phyloP scores from a whole-genome alignment of 2,329 filamentous ascomycete species.

The Nemania diffusa region DNA sequence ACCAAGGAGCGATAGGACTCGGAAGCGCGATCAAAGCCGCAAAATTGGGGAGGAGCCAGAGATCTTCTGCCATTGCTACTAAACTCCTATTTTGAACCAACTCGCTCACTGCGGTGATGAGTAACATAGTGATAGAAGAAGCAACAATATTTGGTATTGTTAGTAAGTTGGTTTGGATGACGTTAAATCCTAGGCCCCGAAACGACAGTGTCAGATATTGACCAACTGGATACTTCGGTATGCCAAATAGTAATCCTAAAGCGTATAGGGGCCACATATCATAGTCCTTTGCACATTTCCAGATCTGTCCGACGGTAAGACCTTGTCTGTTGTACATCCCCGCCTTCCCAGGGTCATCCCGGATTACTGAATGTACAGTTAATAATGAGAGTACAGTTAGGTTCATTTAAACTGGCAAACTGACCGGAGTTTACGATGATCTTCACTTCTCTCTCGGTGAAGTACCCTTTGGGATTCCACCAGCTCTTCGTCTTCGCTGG shows the following conservation, averaged over 20 bases:
- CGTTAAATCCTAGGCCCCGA: conserved; percentile 46
- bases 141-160: conserved; percentile 60
- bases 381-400: conserved; percentile 11
- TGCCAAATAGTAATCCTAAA: conserved; percentile 52
- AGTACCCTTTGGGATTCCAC: conserved; percentile 69
- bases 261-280: conserved; percentile 60
- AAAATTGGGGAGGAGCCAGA: conserved; percentile 67
- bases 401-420: neutral
- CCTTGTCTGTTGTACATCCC: conserved; percentile 63
- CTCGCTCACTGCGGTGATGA: conserved; percentile 63
- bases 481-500: conserved; percentile 70
- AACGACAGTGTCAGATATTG: conserved; percentile 45
- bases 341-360: conserved; percentile 63
- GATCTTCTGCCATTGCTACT: conserved; percentile 58
- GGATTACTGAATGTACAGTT: conserved; percentile 53
- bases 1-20: conserved; percentile 55
- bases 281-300: conserved; percentile 60
- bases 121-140: conserved; percentile 60
- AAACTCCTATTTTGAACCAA: conserved; percentile 60
- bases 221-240: conserved; percentile 58
- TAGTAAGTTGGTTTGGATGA: conserved; percentile 65
- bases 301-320: conserved; percentile 56
- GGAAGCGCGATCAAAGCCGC: conserved; percentile 57
- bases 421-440: conserved; percentile 69
- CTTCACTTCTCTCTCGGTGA: conserved; percentile 70